phyloP scores from a whole-genome alignment of 2,329 filamentous ascomycete species.

The Exophiala xenobiotica region DNA sequence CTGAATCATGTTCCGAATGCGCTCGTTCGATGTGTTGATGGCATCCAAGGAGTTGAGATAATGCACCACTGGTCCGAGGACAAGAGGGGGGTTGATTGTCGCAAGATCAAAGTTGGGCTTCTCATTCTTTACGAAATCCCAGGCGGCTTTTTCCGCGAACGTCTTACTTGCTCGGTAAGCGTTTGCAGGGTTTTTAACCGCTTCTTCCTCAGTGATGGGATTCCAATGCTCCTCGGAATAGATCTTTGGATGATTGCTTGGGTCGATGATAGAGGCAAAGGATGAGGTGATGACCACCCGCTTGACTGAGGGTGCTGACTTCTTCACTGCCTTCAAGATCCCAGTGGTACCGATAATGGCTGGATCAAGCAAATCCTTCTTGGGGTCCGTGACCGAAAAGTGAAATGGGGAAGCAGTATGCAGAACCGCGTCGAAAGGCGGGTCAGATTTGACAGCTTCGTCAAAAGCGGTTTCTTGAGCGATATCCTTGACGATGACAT shows the following conservation, averaged over 20 bases:
- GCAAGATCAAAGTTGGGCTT: constrained; percentile 60
- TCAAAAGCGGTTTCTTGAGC: constrained; percentile 69
- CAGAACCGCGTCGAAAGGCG: constrained; percentile 70
- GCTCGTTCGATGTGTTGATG: constrained; percentile 72
- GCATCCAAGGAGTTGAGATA: constrained; percentile 62
- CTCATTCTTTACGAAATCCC: constrained; percentile 60
- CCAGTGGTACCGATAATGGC: constrained; percentile 64
- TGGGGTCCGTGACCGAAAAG: constrained; percentile 67
- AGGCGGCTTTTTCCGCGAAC: constrained; percentile 65
- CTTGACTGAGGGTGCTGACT: constrained; percentile 64
- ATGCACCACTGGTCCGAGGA: constrained; percentile 64
- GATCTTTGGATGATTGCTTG: constrained; percentile 36
- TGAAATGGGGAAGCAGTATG: constrained; percentile 76
- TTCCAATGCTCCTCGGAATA: constrained; percentile 46
- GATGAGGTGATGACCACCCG: constrained; percentile 70
- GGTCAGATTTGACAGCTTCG: constrained; percentile 58
- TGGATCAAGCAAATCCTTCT: constrained; percentile 60
- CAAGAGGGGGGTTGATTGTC: constrained; percentile 62
- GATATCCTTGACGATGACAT: constrained; percentile 71
- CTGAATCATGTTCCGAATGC: constrained; percentile 52
- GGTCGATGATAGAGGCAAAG: constrained; percentile 64
- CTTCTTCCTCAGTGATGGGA: constrained; percentile 44
- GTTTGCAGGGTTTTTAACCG: constrained; percentile 34
- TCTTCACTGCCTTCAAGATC: constrained; percentile 62
- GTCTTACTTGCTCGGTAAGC: constrained; percentile 58